These are phyloP conservation scores for Parasarocladium wereldwijsianum DNA, from an alignment of 2,329 filamentous ascomycete genomes.

Conservation along the genomic window DNA sequence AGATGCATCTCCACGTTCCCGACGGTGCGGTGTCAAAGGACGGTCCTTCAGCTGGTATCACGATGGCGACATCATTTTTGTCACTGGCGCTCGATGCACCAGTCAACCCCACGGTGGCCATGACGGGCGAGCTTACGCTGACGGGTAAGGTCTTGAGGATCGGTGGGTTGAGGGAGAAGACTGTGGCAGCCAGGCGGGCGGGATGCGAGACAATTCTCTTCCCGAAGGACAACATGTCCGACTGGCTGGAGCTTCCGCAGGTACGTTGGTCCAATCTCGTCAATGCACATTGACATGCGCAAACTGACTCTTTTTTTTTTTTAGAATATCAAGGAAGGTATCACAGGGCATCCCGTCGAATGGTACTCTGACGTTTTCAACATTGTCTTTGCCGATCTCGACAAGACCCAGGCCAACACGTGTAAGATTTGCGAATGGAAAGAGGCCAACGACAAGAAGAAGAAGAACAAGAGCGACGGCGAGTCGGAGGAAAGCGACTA, in stretches of 20 bases:
- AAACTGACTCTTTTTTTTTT: conserved; percentile 4
- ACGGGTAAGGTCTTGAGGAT: conserved; percentile 95
- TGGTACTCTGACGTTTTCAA: conserved; percentile 95
- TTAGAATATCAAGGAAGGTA: conserved; percentile 95
- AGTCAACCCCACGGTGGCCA: conserved; percentile 77
- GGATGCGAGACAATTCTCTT: conserved; percentile 91
- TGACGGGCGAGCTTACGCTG: conserved; percentile 95
- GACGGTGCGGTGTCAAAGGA: conserved; percentile 96
- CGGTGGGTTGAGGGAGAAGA: conserved; percentile 90
- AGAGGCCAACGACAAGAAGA: conserved; percentile 27
- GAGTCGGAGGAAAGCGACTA: conserved; percentile 20
- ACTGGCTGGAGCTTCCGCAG: conserved; percentile 94
- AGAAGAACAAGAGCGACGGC: conserved; percentile 21
- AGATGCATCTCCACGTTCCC: conserved; percentile 89
- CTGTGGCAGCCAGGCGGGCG: conserved; percentile 81
- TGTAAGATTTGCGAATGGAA: conserved; percentile 51
- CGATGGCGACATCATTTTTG: conserved; percentile 89
- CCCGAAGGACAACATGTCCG: conserved; percentile 85
- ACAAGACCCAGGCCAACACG: conserved; percentile 56
- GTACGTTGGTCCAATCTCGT: conserved; percentile 37
- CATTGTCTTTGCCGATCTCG: conserved; percentile 72
- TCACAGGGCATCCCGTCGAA: conserved; percentile 76
- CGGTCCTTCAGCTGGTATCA: conserved; percentile 84
- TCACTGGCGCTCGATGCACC: conserved; percentile 68
- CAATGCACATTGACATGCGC: conserved; percentile 1